Conservation (phyloP, 257 asterid genomes). For the Voacanga thouarsii region DNA sequence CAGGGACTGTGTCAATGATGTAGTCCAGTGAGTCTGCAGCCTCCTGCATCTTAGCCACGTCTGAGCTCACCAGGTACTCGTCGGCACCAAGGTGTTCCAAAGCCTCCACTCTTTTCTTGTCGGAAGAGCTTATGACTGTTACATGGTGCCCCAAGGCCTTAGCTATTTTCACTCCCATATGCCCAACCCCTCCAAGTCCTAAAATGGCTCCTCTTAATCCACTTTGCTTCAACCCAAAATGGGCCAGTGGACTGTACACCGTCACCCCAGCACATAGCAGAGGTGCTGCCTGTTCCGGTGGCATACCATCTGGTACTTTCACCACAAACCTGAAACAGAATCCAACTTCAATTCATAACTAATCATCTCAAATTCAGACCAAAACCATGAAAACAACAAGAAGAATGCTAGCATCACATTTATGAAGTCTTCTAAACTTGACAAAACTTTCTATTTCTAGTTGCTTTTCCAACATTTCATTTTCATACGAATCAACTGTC, state of each 20-base stretch:
- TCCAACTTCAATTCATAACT: neutral
- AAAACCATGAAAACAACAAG: neutral
- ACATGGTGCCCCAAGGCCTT: conserved; percentile 94
- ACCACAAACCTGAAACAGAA: conserved; percentile 59
- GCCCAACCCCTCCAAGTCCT: conserved; percentile 98
- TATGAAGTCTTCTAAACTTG: too few species aligned
- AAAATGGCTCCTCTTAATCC: conserved; percentile 77
- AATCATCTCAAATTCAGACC: neutral
- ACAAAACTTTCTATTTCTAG: neutral
- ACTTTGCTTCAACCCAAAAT: conserved; percentile 59
- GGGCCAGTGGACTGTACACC: conserved; percentile 78
- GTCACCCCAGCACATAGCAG: conserved; percentile 92
- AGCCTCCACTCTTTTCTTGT: conserved; percentile 72
- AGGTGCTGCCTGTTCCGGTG: conserved; percentile 91
- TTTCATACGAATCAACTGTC: too few species aligned
- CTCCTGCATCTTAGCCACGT: conserved; percentile 46
- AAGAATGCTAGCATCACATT: neutral
- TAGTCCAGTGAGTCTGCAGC: conserved; percentile 75
- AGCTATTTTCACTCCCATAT: conserved; percentile 93
- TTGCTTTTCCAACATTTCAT: too few species aligned
- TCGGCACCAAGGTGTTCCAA: conserved; percentile 84
- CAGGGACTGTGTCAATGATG: conserved; percentile 86
- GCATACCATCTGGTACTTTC: conserved; percentile 87
- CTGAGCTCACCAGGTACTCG: conserved; percentile 79
- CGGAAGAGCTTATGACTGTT: conserved; percentile 83